Conservation (phyloP, 2,329 filamentous ascomycete species). For the Talaromyces sp. region DNA sequence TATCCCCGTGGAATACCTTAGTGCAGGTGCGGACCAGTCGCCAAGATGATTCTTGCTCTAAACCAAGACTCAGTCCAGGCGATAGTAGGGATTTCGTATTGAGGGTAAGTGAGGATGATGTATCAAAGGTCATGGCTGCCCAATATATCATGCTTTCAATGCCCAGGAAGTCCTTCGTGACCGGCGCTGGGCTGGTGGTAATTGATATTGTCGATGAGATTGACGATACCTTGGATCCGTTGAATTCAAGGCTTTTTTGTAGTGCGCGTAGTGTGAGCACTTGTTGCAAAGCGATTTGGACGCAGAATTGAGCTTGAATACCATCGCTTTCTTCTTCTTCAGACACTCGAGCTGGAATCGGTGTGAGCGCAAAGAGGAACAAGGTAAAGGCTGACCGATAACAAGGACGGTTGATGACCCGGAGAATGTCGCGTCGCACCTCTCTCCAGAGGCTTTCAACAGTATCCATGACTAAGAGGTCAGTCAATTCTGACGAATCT, state of each 20-base stretch:
- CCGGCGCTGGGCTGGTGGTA: slow-evolving; percentile 23
- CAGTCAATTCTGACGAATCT: slow-evolving; percentile 1
- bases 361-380: slow-evolving; percentile 39
- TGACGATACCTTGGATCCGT: slow-evolving; percentile 37
- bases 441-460: slow-evolving; percentile 31
- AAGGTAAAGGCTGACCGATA: slow-evolving; percentile 40
- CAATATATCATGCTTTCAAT: slow-evolving; percentile 40
- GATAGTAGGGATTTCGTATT: slow-evolving; percentile 38
- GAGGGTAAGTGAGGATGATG: slow-evolving; percentile 39
- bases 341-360: slow-evolving; percentile 37
- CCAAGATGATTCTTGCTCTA: slow-evolving; percentile 25
- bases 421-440: slow-evolving; percentile 36
- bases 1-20: slow-evolving; percentile 25
- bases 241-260: slow-evolving; percentile 39
- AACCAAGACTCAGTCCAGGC: slow-evolving; percentile 30
- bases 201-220: slow-evolving; percentile 16
- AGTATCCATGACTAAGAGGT: slow-evolving; percentile 17
- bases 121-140: slow-evolving; percentile 42
- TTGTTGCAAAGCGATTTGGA: slow-evolving; percentile 41
- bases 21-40: slow-evolving; percentile 24
- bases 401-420: slow-evolving; percentile 39
- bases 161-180: slow-evolving; percentile 32
- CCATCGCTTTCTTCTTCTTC: slow-evolving; percentile 41
- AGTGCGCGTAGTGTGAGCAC: slow-evolving; percentile 38
- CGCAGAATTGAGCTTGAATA: slow-evolving; percentile 37